Evolutionary conservation across 257 asterid species (phyloP), one percentile per base, ranked within the genome.

Genomic region (Solanum paucissectum): DNA sequence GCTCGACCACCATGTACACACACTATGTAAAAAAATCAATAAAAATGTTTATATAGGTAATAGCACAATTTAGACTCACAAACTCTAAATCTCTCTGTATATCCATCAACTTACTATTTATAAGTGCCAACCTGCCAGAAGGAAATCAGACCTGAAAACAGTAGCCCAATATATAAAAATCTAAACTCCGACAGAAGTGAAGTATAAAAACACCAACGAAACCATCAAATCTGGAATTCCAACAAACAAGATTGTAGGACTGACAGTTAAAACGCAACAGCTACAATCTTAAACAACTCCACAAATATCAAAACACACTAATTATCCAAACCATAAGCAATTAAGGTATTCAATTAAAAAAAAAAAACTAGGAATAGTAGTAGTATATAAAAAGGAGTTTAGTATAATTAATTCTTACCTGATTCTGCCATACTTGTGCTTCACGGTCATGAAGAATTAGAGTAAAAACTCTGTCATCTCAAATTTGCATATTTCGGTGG

Each of bases 401-500:
- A 42, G n/a, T 18, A 29, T 2, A 13, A 1, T 37, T 11, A 11
- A 68, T 58, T 25, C 25, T 75, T 37, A 92, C 96, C 96, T 89
- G 95, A 88, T 88, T 92, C 92, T 89, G 93, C 89, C 94, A 89
- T 87, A 23, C 23, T 82, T 69, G 55, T 85, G 25, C 55, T 49
- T 36, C 29, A 69, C 62, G 27, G 44, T 37, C 21, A 29, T 34
- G 38, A 68, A 36, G 90, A 91, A 85, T 27, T 87, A 87, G 16
- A 52, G 71, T 64, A 76, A 49, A 29, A 83, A 18, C 46, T 64
- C 52, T 83, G 79, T 86, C 83, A 29, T 64, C 23, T 68, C 8
- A 38, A 87, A 62, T 20, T 40, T 88, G 60, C 87, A 33, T 72
- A 72, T 72, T 71, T 72, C 27, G n/a, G 44, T 72, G 42, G 34